These are phyloP conservation scores for Podospora pseudoanserina DNA, from an alignment of 495 filamentous ascomycete genomes.

Conservation along the genomic window DNA sequence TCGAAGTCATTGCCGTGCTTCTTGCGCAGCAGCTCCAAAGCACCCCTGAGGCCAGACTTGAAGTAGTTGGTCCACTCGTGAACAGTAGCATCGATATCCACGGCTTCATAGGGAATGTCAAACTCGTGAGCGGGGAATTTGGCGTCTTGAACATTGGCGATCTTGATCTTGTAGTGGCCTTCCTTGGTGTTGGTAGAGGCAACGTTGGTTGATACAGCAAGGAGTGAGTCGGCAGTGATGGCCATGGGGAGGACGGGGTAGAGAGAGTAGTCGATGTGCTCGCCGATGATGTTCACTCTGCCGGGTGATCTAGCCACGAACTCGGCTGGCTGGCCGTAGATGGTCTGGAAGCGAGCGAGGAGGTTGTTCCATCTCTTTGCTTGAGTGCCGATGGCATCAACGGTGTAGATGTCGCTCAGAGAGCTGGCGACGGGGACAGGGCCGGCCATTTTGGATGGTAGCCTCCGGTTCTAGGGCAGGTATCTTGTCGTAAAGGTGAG, in stretches of 20 bases:
- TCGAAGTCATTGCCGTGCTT: slow-evolving; percentile 56
- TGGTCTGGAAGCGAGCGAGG: slow-evolving; percentile 64
- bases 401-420: slow-evolving; percentile 65
- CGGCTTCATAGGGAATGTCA: slow-evolving; percentile 58
- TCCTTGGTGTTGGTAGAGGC: slow-evolving; percentile 26
- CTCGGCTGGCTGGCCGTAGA: slow-evolving; percentile 66
- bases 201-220: slow-evolving; percentile 70
- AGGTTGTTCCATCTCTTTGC: slow-evolving; percentile 67
- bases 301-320: slow-evolving; percentile 90
- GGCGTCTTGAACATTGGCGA: slow-evolving; percentile 72
- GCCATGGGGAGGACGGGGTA: slow-evolving; percentile 96
- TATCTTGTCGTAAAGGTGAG: neutral
- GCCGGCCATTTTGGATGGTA: slow-evolving; percentile 47
- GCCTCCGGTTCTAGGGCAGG: neutral
- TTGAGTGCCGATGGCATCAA: slow-evolving; percentile 55
- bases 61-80: slow-evolving; percentile 99
- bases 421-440: slow-evolving; percentile 56
- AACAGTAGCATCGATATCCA: slow-evolving; percentile 76
- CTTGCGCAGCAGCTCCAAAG: slow-evolving; percentile 71
- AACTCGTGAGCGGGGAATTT: slow-evolving; percentile 80
- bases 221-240: slow-evolving; percentile 81
- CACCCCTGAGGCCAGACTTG: slow-evolving; percentile 82
- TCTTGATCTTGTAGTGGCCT: slow-evolving; percentile 44
- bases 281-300: slow-evolving; percentile 96
- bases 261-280: slow-evolving; percentile 98